Evolutionary conservation across 225 moss, liverwort and hornwort genomes (phyloP).

Genomic region (Neckera pumila): DNA sequence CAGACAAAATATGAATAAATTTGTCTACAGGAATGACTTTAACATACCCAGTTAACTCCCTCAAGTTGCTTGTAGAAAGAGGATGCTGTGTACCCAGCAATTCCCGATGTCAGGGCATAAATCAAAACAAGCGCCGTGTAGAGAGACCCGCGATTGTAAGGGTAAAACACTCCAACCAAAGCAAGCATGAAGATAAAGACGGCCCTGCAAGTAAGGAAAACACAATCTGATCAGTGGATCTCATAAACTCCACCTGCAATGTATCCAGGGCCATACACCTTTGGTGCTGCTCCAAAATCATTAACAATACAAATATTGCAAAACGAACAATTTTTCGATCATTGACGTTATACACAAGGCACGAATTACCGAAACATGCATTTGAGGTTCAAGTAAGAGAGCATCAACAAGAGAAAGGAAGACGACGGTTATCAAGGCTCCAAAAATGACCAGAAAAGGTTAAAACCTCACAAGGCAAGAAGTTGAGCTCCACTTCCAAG

Average conservation of each 20-base stretch:
- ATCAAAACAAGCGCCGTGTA: constrained; percentile 92
- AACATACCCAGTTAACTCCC: constrained; percentile 78
- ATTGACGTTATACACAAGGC: not conserved
- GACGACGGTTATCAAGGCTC: not conserved
- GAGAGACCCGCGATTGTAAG: constrained; percentile 86
- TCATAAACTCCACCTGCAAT: not conserved
- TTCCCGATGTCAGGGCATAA: constrained; percentile 90
- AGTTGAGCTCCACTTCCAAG: constrained; percentile 94
- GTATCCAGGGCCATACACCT: not conserved
- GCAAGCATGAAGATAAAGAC: constrained; percentile 87
- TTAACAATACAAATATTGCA: not conserved
- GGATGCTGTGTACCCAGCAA: constrained; percentile 89
- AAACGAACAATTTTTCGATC: not conserved
- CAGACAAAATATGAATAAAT: not conserved
- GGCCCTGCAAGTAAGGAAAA: constrained; percentile 34
- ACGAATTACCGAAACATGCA: not conserved
- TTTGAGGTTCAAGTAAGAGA: not conserved
- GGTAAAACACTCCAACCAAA: constrained; percentile 89
- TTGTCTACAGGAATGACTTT: not conserved
- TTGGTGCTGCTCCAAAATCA: not conserved
- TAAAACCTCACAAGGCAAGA: constrained; percentile 68
- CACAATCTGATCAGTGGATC: not conserved
- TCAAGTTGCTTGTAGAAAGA: constrained; percentile 94
- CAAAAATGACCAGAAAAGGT: not conserved
- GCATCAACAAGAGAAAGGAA: not conserved